Evolutionary conservation across 805 yeast species (phyloP).

Genomic region (Yarrowia sp.): DNA sequence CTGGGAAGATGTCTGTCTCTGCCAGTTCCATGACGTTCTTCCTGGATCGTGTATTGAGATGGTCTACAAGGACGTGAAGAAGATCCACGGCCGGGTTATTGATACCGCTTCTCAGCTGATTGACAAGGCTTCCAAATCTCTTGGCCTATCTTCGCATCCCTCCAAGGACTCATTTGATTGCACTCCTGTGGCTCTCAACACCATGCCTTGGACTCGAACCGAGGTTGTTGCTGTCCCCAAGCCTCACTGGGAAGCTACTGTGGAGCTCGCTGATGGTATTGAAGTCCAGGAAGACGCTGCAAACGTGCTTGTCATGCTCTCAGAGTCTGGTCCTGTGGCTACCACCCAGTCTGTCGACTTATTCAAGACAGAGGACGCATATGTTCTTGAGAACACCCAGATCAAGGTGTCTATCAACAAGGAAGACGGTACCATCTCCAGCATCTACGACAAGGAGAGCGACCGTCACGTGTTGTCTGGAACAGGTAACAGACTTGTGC

Average conservation of each 20-base stretch:
- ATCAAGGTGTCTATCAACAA: constrained; percentile 42
- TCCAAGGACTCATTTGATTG: constrained; percentile 20
- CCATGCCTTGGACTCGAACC: constrained; percentile 70
- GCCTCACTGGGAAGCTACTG: constrained; percentile 17
- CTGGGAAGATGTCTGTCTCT: constrained; percentile 89
- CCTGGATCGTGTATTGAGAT: constrained; percentile 96
- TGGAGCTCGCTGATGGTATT: constrained; percentile 53
- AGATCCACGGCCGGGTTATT: constrained; percentile 69
- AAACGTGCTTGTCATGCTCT: constrained; percentile 56
- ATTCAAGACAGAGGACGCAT: constrained; percentile 23
- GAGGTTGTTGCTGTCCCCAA: constrained; percentile 55
- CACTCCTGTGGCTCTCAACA: constrained; percentile 53
- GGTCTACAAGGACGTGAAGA: constrained; percentile 90
- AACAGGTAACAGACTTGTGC: constrained; percentile 76
- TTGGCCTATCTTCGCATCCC: constrained; percentile 48
- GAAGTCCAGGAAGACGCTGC: constrained; percentile 49
- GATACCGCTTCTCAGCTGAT: constrained; percentile 61
- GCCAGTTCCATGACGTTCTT: constrained; percentile 97
- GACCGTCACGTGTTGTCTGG: constrained; percentile 73
- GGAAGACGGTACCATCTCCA: constrained; percentile 64
- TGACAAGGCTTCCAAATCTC: constrained; percentile 57
- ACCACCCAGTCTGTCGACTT: constrained; percentile 3
- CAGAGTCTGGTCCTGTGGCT: constrained; percentile 7
- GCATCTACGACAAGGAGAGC: constrained; percentile 65
- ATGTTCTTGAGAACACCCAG: constrained; percentile 58